A percentile compares a stretch with the other conserved stretches of the same genome.
Conservation (phyloP, 768 basidiomycete species). For the Ephemerocybe angulata region DNA sequence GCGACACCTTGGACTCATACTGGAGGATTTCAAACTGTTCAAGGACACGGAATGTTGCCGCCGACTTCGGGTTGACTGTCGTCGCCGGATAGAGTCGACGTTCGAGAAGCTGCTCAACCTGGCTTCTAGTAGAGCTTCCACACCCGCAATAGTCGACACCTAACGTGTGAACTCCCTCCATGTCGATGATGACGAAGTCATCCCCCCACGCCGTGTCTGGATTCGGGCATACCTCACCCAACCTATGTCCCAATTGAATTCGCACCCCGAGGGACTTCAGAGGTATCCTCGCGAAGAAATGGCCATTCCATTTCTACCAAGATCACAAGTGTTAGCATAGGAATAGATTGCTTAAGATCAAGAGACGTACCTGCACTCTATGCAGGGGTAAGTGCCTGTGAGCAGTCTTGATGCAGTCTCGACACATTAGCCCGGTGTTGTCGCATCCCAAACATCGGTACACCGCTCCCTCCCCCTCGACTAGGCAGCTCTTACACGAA, state of each 20-base stretch:
- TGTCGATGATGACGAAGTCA: conserved; percentile 29
- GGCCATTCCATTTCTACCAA: not conserved
- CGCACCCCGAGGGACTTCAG: conserved; percentile 24
- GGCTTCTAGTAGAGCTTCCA: not conserved
- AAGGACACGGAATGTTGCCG: not conserved
- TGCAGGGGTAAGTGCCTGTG: not conserved
- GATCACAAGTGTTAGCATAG: not conserved
- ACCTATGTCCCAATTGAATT: conserved; percentile 25
- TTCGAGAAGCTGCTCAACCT: conserved; percentile 19
- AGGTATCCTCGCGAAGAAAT: conserved; percentile 4
- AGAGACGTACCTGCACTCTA: not conserved
- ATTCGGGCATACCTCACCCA: conserved; percentile 10
- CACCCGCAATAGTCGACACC: conserved; percentile 31
- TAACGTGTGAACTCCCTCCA: conserved; percentile 26
- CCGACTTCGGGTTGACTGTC: not conserved
- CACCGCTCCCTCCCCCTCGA: not conserved
- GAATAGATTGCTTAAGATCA: not conserved
- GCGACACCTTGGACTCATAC: not conserved
- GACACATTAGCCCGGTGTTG: not conserved
- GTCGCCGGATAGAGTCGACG: conserved; percentile 19
- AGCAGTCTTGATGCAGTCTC: not conserved
- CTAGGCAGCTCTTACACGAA: not conserved
- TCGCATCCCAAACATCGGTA: not conserved
- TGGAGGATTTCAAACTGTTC: not conserved
- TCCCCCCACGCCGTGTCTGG: conserved; percentile 11